These are phyloP conservation scores for Gardenia jasminoides DNA, from an alignment of 257 asterid species.

Conservation along the genomic window DNA sequence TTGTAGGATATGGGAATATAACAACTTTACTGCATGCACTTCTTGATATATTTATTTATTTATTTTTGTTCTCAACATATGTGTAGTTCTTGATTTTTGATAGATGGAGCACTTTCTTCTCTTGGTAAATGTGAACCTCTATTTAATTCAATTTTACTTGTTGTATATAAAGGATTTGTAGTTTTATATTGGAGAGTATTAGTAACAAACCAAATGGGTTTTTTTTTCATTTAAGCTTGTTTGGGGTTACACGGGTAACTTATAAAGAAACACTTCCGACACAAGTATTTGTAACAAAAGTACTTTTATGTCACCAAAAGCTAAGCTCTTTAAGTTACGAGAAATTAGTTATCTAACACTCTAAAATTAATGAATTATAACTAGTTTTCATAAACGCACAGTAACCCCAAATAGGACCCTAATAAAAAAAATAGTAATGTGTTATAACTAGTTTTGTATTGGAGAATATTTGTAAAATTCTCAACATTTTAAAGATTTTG, in stretches of 20 bases:
- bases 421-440: neutral
- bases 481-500: too few relatives aligned
- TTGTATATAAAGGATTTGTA: neutral
- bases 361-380: too few relatives aligned
- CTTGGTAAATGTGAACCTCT: conserved; percentile 19
- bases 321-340: too few relatives aligned
- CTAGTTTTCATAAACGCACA: too few relatives aligned
- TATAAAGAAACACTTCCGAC: too few relatives aligned
- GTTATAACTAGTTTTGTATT: neutral
- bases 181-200: neutral
- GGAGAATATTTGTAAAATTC: too few relatives aligned
- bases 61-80: neutral
- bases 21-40: neutral
- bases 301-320: too few relatives aligned
- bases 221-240: neutral
- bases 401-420: too few relatives aligned
- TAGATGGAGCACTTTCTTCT: neutral
- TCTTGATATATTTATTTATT: neutral
- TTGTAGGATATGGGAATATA: neutral
- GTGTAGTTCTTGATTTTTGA: neutral
- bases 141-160: neutral
- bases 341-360: too few relatives aligned
- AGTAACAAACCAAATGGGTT: neutral
- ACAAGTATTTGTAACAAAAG: too few relatives aligned
- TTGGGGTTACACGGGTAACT: too few relatives aligned